These are phyloP conservation scores for Calonectria naviculata DNA, from an alignment of 2,329 filamentous ascomycete genomes.

Conservation along the genomic window DNA sequence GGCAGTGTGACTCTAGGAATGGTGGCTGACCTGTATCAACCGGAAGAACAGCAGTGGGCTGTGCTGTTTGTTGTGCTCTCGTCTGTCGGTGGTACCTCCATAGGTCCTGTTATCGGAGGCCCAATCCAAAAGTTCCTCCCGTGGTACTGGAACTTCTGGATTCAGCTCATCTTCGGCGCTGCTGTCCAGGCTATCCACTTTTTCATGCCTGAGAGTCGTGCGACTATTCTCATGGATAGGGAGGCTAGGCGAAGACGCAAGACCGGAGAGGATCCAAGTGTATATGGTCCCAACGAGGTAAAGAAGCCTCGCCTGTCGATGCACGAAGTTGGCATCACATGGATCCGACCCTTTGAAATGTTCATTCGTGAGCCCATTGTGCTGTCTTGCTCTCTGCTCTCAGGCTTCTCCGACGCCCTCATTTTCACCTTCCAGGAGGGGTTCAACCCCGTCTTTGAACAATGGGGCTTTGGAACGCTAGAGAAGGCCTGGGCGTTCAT, in stretches of 20 bases:
- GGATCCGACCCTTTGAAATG: slow-evolving; percentile 75
- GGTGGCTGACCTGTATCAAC: background rate
- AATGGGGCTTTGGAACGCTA: background rate
- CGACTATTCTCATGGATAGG: background rate
- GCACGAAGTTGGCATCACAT: slow-evolving; percentile 64
- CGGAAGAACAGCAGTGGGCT: background rate
- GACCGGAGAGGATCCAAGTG: background rate
- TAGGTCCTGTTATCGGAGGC: slow-evolving; percentile 66
- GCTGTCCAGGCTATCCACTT: slow-evolving; percentile 53
- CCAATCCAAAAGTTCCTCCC: slow-evolving; percentile 73
- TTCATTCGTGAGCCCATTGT: slow-evolving; percentile 80
- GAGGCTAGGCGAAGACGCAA: background rate
- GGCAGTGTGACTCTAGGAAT: background rate
- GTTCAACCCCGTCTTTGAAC: background rate
- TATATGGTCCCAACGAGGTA: slow-evolving; percentile 57
- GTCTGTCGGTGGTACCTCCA: background rate
- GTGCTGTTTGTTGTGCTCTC: background rate
- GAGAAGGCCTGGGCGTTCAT: background rate
- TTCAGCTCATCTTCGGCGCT: slow-evolving; percentile 81
- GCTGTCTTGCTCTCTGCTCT: slow-evolving; percentile 68
- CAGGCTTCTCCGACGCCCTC: background rate
- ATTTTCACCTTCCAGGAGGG: background rate
- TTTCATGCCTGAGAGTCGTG: background rate
- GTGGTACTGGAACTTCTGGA: slow-evolving; percentile 78
- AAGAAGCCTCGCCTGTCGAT: slow-evolving; percentile 73